Evolutionary conservation across 768 basidiomycete genomes (phyloP).

Genomic region (Auricularia sp.): DNA sequence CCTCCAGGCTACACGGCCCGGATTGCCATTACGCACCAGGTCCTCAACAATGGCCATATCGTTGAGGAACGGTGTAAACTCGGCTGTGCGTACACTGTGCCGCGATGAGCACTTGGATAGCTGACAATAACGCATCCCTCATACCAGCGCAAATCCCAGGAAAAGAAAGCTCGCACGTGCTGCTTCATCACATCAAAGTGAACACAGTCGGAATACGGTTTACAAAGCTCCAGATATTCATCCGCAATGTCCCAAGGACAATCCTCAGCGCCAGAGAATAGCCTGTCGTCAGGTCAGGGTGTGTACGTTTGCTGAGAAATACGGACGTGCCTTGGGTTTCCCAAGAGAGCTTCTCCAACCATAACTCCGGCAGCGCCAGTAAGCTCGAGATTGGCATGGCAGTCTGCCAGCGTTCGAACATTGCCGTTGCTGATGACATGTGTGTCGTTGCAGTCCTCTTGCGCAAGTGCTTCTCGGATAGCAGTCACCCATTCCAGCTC

Average conservation of each 20-base stretch:
- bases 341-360: conserved; percentile 70
- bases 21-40: too few species aligned
- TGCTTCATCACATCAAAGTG: conserved; percentile 43
- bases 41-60: neutral
- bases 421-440: conserved; percentile 76
- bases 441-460: conserved; percentile 30
- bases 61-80: neutral
- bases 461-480: conserved; percentile 29
- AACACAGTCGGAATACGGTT: conserved; percentile 39
- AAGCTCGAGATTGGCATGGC: conserved; percentile 39
- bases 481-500: conserved; percentile 48
- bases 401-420: conserved; percentile 50
- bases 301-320: neutral
- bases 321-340: conserved; percentile 55
- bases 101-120: neutral
- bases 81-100: conserved; percentile 1
- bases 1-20: too few species aligned
- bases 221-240: conserved; percentile 60
- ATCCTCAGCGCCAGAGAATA: conserved; percentile 51
- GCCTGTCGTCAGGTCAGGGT: conserved; percentile 25
- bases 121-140: neutral
- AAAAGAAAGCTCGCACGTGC: conserved; percentile 60
- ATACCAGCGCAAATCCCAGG: conserved; percentile 20
- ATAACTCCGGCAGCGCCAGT: conserved; percentile 68
- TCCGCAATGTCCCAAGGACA: conserved; percentile 50